Evolutionary conservation across 2,329 filamentous ascomycete genomes (phyloP), one percentile per base, ranked within the genome.

Genomic region (Alternaria novae-zelandiae): DNA sequence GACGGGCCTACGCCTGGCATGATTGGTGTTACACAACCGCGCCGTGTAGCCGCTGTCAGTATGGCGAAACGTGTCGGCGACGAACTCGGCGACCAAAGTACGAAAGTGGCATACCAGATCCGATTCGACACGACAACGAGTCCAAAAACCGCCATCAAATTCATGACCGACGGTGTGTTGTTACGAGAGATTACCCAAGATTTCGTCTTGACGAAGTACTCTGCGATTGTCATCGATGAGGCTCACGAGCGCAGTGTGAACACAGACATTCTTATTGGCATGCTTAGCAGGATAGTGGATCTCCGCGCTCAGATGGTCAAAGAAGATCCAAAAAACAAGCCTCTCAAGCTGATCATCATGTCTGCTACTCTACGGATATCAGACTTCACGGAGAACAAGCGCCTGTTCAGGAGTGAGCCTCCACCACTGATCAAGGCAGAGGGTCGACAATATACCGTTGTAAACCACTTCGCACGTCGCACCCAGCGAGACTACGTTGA

Each of bases 151-250:
- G 91, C 93, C 6, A 88, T 99, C 78, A 99, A 99, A 79, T 99
- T 98, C 82, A 97, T 99, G 94, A 99, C 96, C 0, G 96, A 99
- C 79, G 96, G 96, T 86, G 94, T 99, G 26, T 84, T 99, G 63
- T 86, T 99, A 10, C 90, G 96, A 60, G 96, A 99, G 80, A 91
- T 97, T 57, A 90, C 92, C 1, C 90, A 96, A 68, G 96, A 99
- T 76, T 93, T 98, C 74, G 86, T 93, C 0, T 82, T 99, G 47
- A 88, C 87, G 54, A 96, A 96, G 72, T 99, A 99, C 79, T 97
- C 95, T 0, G 92, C 91, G 13, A 92, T 99, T 56, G 88, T 99
- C 53, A 95, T 99, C 64, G 96, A 99, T 74, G 96, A 99, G 81
- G 96, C 96, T 2, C 96, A 99, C 82, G 96, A 99, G 79, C 89